Conservation (phyloP, 2,329 filamentous ascomycete genomes). For the Aspergillus carbonarius region DNA sequence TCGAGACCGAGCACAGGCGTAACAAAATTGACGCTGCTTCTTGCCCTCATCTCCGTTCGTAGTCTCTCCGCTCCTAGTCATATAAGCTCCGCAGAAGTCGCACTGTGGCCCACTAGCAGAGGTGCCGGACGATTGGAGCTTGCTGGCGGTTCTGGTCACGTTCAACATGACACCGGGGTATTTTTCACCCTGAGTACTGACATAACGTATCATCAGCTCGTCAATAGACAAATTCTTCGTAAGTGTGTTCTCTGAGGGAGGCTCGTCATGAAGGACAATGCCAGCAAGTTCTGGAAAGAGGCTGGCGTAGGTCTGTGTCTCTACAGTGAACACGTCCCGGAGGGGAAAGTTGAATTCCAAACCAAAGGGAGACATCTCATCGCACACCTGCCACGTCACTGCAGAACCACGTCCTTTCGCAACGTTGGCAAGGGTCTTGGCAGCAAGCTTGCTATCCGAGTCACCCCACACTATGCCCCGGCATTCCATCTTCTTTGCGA, state of each 20-base stretch:
- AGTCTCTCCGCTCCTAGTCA: slow-evolving; percentile 60
- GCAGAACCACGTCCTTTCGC: slow-evolving; percentile 87
- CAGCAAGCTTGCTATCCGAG: slow-evolving; percentile 83
- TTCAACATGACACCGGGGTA: slow-evolving; percentile 94
- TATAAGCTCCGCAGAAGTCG: slow-evolving; percentile 66
- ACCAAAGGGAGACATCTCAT: slow-evolving; percentile 64
- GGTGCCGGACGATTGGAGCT: slow-evolving; percentile 57
- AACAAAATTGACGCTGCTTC: slow-evolving; percentile 43
- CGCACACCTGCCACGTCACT: slow-evolving; percentile 76
- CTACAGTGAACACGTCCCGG: slow-evolving; percentile 79
- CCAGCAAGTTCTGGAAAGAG: slow-evolving; percentile 52
- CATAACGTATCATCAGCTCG: slow-evolving; percentile 85
- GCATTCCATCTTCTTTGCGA: slow-evolving; percentile 61
- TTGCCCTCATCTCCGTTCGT: slow-evolving; percentile 53
- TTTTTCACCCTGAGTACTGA: slow-evolving; percentile 77
- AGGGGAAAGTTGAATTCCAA: slow-evolving; percentile 73
- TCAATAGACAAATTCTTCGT: slow-evolving; percentile 75
- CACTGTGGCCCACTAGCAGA: slow-evolving; percentile 49
- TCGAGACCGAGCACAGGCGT: slow-evolving; percentile 46
- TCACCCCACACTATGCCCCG: slow-evolving; percentile 77
- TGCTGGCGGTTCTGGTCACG: slow-evolving; percentile 87
- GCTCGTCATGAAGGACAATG: slow-evolving; percentile 46
- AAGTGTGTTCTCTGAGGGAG: slow-evolving; percentile 36
- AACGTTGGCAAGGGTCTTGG: slow-evolving; percentile 80
- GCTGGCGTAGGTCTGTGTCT: slow-evolving; percentile 67